Evolutionary conservation across 352 stramenopile genomes (phyloP), one percentile per base, ranked within the genome.

Genomic region (Phytophthora podocarpi): DNA sequence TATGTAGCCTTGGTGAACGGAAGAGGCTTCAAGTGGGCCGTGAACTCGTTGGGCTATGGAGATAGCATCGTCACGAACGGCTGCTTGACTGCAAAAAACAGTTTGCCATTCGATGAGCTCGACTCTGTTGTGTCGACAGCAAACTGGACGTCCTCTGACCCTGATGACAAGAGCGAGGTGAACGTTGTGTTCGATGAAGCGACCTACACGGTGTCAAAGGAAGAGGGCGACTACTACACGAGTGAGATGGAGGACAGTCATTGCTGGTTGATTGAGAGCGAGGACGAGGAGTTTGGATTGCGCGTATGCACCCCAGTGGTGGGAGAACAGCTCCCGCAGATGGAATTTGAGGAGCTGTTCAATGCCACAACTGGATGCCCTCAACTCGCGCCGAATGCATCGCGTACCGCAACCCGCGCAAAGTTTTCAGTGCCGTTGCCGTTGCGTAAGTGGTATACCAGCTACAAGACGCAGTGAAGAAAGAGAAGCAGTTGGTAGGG

Each of bases 391-490:
- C 51, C 35, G 20, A 66, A 42, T 4, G n/a, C 21, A 42, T 31
- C 41, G 2, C 20, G 27, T 39, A 15, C 10, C 15, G 23, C 6
- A 15, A 53, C n/a, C 13, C 28, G 7, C n/a, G 20, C 16, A 36
- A 53, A 57, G 9, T 20, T 27, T 23, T 51, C 20, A 5, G 53
- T 71, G n/a, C 68, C 68, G 9, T 43, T 76, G 49, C 64, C 68
- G 3, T 26, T 76, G 31, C 53, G 64, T 4, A 62, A 73, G 15
- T 76, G 68, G 68, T 76, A 73, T 56, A 58, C 53, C 10, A 76
- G 58, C 50, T 70, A 69, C 37, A 53, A 66, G 12, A 31, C 15
- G 20, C 55, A 50, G 40, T 47, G n/a, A n/a, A n/a, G n/a, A n/a
- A n/a, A n/a, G n/a, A n/a, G n/a, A n/a, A n/a, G n/a, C n/a, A n/a